Evolutionary conservation across 106 monocot species (phyloP).

Genomic region (Dendrobium nobile): DNA sequence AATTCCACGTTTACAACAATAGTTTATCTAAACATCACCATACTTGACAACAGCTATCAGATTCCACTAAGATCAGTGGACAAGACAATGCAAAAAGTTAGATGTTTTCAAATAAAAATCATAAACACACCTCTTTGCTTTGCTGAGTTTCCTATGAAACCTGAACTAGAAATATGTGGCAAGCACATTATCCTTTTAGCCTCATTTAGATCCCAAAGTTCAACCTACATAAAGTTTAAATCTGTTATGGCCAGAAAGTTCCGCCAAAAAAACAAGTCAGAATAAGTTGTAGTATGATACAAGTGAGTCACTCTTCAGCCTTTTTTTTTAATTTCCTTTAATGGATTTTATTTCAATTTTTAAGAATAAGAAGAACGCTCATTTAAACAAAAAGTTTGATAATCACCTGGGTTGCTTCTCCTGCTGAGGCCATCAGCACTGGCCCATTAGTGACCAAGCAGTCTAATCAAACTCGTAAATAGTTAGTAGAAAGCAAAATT

Average conservation of each 20-base stretch:
- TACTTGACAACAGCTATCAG: neutral
- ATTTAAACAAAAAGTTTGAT: neutral
- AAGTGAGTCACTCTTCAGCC: neutral
- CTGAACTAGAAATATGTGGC: constrained; percentile 24
- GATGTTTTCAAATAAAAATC: neutral
- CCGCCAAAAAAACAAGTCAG: neutral
- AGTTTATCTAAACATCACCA: neutral
- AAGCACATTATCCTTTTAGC: constrained; percentile 53
- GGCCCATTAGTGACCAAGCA: constrained; percentile 1
- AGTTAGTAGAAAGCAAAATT: neutral
- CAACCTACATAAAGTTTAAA: constrained; percentile 39
- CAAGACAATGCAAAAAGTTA: neutral
- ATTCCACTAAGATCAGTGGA: constrained; percentile 1
- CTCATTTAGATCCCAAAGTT: constrained; percentile 66
- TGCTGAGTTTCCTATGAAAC: constrained; percentile 13
- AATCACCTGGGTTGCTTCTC: constrained; percentile 69
- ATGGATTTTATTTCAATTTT: neutral
- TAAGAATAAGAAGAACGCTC: constrained; percentile 1
- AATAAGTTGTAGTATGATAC: neutral
- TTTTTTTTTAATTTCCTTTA: neutral
- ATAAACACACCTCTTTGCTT: constrained; percentile 51
- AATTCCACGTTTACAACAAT: neutral
- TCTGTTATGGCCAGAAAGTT: neutral
- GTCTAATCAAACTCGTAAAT: constrained; percentile 14
- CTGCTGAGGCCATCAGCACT: constrained; percentile 64